These are phyloP conservation scores for Gnetum montanum DNA, from an alignment of 75 land plant genomes.

Conservation along the genomic window DNA sequence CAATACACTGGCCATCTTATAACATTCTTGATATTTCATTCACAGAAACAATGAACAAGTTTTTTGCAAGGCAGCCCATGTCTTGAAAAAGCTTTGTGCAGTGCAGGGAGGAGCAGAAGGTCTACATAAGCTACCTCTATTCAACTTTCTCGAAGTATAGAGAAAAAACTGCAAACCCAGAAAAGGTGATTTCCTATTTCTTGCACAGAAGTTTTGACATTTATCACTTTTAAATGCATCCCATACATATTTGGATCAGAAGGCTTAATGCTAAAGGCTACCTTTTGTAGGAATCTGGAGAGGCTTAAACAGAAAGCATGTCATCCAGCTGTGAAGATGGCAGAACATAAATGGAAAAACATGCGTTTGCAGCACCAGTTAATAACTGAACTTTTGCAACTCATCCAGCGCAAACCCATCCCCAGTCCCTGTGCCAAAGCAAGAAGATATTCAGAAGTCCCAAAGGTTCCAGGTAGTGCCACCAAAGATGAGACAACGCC, in stretches of 20 bases:
- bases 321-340: neutral
- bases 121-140: constrained; percentile 19
- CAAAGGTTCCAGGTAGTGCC: constrained; percentile 1
- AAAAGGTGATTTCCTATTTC: too few species aligned
- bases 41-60: constrained; percentile 78
- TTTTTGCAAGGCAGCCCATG: constrained; percentile 44
- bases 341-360: constrained; percentile 13
- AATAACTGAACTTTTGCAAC: constrained; percentile 1
- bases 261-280: neutral
- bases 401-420: constrained; percentile 7
- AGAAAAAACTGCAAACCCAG: constrained; percentile 51
- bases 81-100: constrained; percentile 50
- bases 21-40: too few species aligned
- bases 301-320: constrained; percentile 8
- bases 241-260: neutral
- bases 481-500: neutral
- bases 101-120: constrained; percentile 31
- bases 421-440: too few species aligned
- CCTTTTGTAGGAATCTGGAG: constrained; percentile 3
- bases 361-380: neutral
- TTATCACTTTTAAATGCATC: neutral
- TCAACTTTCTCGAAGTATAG: constrained; percentile 37
- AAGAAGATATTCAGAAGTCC: constrained; percentile 5
- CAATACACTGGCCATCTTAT: too few species aligned
- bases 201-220: constrained; percentile 48